These are phyloP conservation scores for Termitomyces sp. DNA, from an alignment of 768 basidiomycete species.

Conservation along the genomic window DNA sequence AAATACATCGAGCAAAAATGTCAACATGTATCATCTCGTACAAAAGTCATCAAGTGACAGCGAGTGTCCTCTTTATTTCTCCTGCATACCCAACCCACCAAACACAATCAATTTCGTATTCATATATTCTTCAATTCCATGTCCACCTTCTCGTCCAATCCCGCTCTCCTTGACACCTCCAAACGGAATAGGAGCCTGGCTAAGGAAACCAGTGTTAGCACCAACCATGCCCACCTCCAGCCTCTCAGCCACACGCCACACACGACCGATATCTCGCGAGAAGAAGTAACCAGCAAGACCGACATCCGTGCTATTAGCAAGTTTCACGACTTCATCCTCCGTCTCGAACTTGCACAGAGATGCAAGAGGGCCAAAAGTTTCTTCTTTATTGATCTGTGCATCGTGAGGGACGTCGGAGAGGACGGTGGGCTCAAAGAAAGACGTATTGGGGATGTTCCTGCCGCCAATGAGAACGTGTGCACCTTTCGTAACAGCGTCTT, in stretches of 20 bases:
- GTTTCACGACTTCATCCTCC: slow-evolving; percentile 84
- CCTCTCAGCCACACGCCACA: slow-evolving; percentile 92
- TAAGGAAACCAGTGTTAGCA: slow-evolving; percentile 74
- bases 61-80: slow-evolving; percentile 1
- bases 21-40: background rate
- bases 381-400: slow-evolving; percentile 69
- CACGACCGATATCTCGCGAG: slow-evolving; percentile 74
- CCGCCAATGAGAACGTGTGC: slow-evolving; percentile 92
- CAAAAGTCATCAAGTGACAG: background rate
- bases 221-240: slow-evolving; percentile 94
- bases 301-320: slow-evolving; percentile 79
- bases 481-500: slow-evolving; percentile 81
- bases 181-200: slow-evolving; percentile 78
- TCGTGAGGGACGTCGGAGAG: slow-evolving; percentile 73
- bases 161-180: slow-evolving; percentile 93
- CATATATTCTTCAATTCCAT: slow-evolving; percentile 89
- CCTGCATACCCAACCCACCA: slow-evolving; percentile 47
- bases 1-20: background rate
- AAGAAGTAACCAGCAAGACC: slow-evolving; percentile 97
- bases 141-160: slow-evolving; percentile 73
- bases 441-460: slow-evolving; percentile 47
- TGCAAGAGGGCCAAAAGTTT: slow-evolving; percentile 94
- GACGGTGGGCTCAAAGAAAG: slow-evolving; percentile 86
- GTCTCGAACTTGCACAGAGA: slow-evolving; percentile 87
- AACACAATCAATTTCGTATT: slow-evolving; percentile 77